Evolutionary conservation across 257 asterid species (phyloP).

Genomic region (Thymus quinquecostatus): DNA sequence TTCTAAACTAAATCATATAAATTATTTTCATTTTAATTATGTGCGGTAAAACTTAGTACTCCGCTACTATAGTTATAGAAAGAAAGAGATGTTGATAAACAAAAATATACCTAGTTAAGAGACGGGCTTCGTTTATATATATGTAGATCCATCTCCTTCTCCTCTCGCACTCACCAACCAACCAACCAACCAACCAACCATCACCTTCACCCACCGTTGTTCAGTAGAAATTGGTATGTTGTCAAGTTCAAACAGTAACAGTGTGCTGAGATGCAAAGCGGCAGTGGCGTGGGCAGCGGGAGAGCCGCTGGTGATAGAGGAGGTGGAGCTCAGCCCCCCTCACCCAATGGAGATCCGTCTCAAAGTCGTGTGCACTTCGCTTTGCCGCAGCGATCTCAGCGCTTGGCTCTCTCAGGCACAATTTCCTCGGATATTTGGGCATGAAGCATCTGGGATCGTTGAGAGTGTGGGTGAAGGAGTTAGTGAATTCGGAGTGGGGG

Average conservation of each 20-base stretch:
- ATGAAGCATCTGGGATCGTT: slow-evolving; percentile 95
- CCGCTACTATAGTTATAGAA: too few relatives aligned
- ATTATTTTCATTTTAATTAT: too few relatives aligned
- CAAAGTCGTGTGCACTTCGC: slow-evolving; percentile 79
- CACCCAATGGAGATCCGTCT: slow-evolving; percentile 88
- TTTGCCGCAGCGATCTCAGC: slow-evolving; percentile 86
- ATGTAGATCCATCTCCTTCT: too few relatives aligned
- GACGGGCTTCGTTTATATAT: too few relatives aligned
- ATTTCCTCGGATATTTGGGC: slow-evolving; percentile 93
- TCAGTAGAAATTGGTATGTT: too few relatives aligned
- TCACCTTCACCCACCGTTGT: too few relatives aligned
- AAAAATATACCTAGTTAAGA: too few relatives aligned
- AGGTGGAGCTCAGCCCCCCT: slow-evolving; percentile 86
- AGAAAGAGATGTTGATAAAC: too few relatives aligned
- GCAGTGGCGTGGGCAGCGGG: slow-evolving; percentile 94
- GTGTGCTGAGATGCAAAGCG: slow-evolving; percentile 74
- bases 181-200: too few relatives aligned
- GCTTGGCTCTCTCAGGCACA: slow-evolving; percentile 82
- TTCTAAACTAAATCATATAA: too few relatives aligned
- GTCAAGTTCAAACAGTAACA: background rate
- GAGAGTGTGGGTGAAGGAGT: slow-evolving; percentile 92
- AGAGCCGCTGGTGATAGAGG: slow-evolving; percentile 73
- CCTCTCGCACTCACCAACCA: too few relatives aligned
- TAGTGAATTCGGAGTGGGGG: slow-evolving; percentile 76
- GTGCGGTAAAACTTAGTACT: too few relatives aligned